Evolutionary conservation across 2,329 filamentous ascomycete genomes (phyloP).

Genomic region (Colletotrichum nymphaeae): DNA sequence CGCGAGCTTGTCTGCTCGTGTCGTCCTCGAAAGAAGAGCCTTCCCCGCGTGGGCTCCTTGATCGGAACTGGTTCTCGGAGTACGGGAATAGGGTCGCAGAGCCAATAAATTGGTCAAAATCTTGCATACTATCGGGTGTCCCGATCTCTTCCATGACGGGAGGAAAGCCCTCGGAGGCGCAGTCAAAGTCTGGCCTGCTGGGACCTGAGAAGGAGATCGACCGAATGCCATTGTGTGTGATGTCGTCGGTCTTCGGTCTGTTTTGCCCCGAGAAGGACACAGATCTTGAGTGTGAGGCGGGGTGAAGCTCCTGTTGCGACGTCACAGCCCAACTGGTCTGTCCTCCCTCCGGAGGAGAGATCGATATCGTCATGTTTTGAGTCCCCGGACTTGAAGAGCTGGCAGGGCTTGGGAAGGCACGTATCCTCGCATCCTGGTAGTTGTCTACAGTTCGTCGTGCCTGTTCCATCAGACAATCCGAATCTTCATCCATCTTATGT

Average conservation of each 20-base stretch:
- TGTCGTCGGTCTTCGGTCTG: background rate
- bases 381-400: conserved; percentile 4
- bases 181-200: background rate
- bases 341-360: background rate
- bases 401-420: conserved; percentile 17
- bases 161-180: background rate
- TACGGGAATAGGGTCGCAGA: conserved; percentile 19
- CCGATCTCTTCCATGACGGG: conserved; percentile 2
- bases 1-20: background rate
- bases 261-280: conserved; percentile 17
- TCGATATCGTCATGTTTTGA: background rate
- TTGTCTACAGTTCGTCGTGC: background rate
- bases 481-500: background rate
- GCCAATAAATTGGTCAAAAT: conserved; percentile 6
- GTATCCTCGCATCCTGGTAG: background rate
- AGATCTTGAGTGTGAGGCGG: conserved; percentile 3
- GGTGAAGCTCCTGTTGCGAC: background rate
- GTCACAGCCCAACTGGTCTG: background rate
- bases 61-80: background rate
- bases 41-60: background rate
- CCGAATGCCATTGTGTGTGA: background rate
- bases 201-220: conserved; percentile 22
- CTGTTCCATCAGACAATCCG: background rate
- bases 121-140: background rate
- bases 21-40: background rate